Evolutionary conservation across 176 grass and related monocot genomes (phyloP).

Genomic region (Phyllostachys edulis): DNA sequence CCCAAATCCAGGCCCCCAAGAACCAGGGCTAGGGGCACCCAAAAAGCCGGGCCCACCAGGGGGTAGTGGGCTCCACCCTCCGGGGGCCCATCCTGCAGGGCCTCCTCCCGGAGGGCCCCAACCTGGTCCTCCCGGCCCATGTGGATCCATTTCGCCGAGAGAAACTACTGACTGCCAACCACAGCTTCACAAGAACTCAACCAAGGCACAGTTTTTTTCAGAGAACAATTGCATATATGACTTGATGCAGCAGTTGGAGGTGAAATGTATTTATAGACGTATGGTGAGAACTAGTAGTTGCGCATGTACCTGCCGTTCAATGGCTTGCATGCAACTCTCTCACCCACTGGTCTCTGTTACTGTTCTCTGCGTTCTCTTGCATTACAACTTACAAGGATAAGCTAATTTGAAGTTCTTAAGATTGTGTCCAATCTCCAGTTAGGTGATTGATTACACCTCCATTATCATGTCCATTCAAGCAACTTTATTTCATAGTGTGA

Average conservation of each 20-base stretch:
- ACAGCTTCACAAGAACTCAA: slow-evolving; percentile 1
- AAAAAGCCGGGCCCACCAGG: slow-evolving; percentile 24
- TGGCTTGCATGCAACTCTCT: background rate
- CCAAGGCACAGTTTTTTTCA: background rate
- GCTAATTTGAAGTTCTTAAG: background rate
- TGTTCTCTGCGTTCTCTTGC: background rate
- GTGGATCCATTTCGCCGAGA: slow-evolving; percentile 28
- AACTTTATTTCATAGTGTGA: background rate
- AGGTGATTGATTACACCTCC: background rate
- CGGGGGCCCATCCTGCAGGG: slow-evolving; percentile 28
- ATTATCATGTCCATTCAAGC: background rate
- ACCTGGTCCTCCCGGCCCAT: slow-evolving; percentile 39
- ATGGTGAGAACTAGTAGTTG: background rate
- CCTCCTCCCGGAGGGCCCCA: slow-evolving; percentile 37
- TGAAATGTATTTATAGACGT: slow-evolving; percentile 24
- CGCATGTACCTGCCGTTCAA: slow-evolving; percentile 24
- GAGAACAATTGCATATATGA: background rate
- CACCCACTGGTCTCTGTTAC: slow-evolving; percentile 10
- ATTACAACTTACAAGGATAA: background rate
- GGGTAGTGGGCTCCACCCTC: background rate
- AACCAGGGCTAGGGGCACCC: slow-evolving; percentile 36
- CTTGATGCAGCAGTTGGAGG: background rate
- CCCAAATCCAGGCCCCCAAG: slow-evolving; percentile 11
- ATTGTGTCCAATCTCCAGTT: background rate
- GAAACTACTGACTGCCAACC: background rate